phyloP scores from a whole-genome alignment of 2,329 filamentous ascomycete species.

The Proliferodiscus dingleyae region DNA sequence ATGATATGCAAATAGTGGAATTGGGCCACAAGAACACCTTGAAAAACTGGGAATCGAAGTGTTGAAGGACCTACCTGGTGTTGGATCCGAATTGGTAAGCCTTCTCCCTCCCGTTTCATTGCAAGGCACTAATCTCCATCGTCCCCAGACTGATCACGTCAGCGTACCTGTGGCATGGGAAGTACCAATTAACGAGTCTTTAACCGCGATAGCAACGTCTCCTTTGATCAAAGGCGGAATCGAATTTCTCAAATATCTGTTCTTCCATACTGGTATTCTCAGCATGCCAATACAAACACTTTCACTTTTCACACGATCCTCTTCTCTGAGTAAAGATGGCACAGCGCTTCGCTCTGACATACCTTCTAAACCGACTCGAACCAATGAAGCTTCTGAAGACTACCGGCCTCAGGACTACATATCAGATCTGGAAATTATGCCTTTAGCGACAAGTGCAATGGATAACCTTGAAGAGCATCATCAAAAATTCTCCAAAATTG shows the following conservation, averaged over 20 bases:
- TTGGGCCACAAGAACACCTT: slow-evolving; percentile 4
- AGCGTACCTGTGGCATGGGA: slow-evolving; percentile 7
- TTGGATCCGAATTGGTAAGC: slow-evolving; percentile 7
- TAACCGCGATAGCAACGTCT: neutral
- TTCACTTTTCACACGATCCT: slow-evolving; percentile 2
- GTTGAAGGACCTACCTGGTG: slow-evolving; percentile 1
- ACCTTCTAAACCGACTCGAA: neutral
- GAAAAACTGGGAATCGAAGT: slow-evolving; percentile 5
- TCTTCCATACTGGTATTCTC: slow-evolving; percentile 7
- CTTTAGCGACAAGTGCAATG: slow-evolving; percentile 3
- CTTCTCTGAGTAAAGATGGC: slow-evolving; percentile 3
- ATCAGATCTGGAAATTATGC: slow-evolving; percentile 7
- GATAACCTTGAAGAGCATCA: slow-evolving; percentile 5
- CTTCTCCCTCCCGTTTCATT: neutral
- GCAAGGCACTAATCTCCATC: neutral
- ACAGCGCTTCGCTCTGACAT: too few relatives aligned
- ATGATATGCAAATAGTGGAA: slow-evolving; percentile 1
- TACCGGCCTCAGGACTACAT: neutral
- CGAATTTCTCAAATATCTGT: slow-evolving; percentile 7
- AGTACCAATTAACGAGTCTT: slow-evolving; percentile 5
- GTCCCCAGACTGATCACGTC: slow-evolving; percentile 3
- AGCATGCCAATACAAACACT: neutral
- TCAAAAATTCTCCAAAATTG: slow-evolving; percentile 1
- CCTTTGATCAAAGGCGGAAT: neutral
- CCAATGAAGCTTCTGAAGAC: neutral